These are phyloP conservation scores for Scenedesmus sp. DNA, from an alignment of 163 green algal genomes.

Conservation along the genomic window DNA sequence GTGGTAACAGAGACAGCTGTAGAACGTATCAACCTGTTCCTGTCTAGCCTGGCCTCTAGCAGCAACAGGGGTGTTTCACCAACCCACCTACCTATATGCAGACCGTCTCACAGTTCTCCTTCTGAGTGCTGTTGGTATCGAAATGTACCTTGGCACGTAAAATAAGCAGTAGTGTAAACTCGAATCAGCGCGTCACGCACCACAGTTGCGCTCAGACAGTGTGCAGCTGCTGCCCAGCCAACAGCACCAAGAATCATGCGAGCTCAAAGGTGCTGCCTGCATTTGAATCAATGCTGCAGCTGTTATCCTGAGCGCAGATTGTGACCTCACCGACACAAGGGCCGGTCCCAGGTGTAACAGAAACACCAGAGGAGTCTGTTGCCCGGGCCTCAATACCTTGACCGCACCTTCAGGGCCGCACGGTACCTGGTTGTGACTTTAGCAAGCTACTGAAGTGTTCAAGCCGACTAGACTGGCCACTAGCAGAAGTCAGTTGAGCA, in stretches of 20 bases:
- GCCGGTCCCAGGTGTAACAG: conserved; percentile 5
- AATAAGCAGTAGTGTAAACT: not conserved
- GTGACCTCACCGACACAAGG: not conserved
- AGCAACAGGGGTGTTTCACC: too few relatives aligned
- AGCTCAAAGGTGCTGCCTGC: not conserved
- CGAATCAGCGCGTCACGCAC: not conserved
- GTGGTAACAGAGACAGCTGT: too few relatives aligned
- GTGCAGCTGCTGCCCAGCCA: not conserved
- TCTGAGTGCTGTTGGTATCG: too few relatives aligned
- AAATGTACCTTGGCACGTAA: too few relatives aligned
- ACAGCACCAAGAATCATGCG: not conserved
- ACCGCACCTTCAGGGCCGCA: not conserved
- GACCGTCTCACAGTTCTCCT: too few relatives aligned
- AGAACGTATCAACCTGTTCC: too few relatives aligned
- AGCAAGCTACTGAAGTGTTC: not conserved
- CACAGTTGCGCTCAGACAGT: not conserved
- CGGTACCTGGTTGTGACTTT: not conserved
- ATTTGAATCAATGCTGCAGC: not conserved
- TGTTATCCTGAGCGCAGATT: not conserved
- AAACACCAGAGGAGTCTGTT: conserved; percentile 8
- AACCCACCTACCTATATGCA: not conserved
- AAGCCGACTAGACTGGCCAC: not conserved
- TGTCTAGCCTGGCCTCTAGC: too few relatives aligned
- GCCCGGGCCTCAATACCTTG: not conserved
- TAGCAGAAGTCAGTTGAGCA: conserved; percentile 15